A percentile compares a stretch with the other conserved stretches of the same genome.
These are phyloP conservation scores for Pyrenophora graminea DNA, from an alignment of 2,329 filamentous ascomycete species.

Conservation along the genomic window DNA sequence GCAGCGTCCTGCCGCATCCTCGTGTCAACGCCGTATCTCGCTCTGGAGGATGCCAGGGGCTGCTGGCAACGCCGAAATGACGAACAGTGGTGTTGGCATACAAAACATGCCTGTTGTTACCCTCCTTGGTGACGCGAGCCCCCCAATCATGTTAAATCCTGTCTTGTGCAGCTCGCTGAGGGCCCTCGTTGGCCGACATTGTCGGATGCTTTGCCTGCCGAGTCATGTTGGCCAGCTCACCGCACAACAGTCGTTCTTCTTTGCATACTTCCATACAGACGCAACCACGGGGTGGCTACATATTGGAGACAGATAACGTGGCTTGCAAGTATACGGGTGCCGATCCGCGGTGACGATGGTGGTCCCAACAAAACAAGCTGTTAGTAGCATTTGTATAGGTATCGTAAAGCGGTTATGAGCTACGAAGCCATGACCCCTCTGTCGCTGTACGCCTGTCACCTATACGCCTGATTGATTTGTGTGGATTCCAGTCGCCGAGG, in stretches of 20 bases:
- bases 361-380: background rate
- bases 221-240: conserved; percentile 29
- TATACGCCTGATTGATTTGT: conserved; percentile 26
- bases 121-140: conserved; percentile 17
- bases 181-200: conserved; percentile 9
- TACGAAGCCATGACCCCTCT: conserved; percentile 5
- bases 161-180: conserved; percentile 9
- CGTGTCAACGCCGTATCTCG: conserved; percentile 2
- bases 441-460: conserved; percentile 6
- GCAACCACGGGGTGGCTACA: conserved; percentile 17
- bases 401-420: background rate
- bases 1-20: conserved; percentile 1
- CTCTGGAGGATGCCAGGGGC: conserved; percentile 9
- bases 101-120: conserved; percentile 18
- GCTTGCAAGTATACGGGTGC: background rate
- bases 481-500: conserved; percentile 29
- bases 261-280: conserved; percentile 15
- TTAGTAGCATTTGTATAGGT: background rate
- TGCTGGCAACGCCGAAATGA: conserved; percentile 28
- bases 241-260: conserved; percentile 8
- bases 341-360: background rate
- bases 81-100: conserved; percentile 16
- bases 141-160: conserved; percentile 12
- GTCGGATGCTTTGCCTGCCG: conserved; percentile 4
- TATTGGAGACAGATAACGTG: conserved; percentile 11